Conservation (phyloP, 306 rosid genomes). For the Trifolium fragiferum region DNA sequence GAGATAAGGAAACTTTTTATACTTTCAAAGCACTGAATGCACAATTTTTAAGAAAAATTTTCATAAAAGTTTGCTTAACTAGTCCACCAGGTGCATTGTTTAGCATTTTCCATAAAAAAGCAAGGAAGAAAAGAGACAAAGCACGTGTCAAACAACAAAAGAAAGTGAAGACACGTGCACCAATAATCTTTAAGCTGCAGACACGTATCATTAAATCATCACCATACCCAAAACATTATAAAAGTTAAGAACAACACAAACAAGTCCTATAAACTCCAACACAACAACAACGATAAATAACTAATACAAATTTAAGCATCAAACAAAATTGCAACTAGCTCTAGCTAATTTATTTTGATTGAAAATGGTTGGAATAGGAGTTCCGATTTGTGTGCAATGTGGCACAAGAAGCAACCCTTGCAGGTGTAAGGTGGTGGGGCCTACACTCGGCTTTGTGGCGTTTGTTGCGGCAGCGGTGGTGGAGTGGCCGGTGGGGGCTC, state of each 20-base stretch:
- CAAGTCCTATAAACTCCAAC: background rate
- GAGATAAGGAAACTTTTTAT: too few relatives aligned
- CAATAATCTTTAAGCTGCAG: background rate
- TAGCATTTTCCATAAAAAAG: too few relatives aligned
- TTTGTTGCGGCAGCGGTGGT: constrained; percentile 64
- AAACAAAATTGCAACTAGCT: background rate
- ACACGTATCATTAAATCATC: constrained; percentile 14
- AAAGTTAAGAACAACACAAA: background rate
- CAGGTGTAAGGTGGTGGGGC: constrained; percentile 88
- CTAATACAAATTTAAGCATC: background rate
- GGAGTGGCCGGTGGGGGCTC: constrained; percentile 87
- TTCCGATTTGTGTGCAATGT: constrained; percentile 69
- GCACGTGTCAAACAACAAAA: too few relatives aligned
- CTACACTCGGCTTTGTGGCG: constrained; percentile 70
- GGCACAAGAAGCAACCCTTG: constrained; percentile 76
- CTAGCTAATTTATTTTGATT: background rate
- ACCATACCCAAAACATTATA: constrained; percentile 15
- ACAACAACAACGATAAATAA: background rate
- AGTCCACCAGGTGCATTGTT: too few relatives aligned
- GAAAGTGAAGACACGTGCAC: too few relatives aligned
- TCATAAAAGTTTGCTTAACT: too few relatives aligned
- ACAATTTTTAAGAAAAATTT: too few relatives aligned
- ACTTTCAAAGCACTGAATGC: too few relatives aligned
- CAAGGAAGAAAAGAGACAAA: background rate
- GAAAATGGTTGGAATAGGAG: constrained; percentile 49